Percentiles rank a stretch among this genome's conserved stretches.
phyloP scores from a whole-genome alignment of 768 basidiomycete genomes.

The Lentinula detonsa region DNA sequence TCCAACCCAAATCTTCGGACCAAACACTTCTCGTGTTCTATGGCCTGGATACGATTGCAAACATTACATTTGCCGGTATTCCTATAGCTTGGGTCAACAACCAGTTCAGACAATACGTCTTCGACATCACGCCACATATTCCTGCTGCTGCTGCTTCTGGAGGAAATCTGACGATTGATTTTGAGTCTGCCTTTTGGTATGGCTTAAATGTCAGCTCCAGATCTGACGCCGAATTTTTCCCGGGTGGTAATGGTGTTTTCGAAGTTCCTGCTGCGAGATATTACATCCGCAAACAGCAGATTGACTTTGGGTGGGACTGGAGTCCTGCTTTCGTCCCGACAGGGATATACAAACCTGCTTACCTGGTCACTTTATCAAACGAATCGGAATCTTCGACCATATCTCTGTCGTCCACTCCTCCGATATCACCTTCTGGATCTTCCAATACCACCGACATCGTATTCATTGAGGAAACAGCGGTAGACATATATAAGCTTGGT shows the following conservation, averaged over 20 bases:
- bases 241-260: slow-evolving; percentile 10
- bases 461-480: slow-evolving; percentile 45
- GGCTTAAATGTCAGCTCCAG: slow-evolving; percentile 46
- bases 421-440: slow-evolving; percentile 18
- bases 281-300: slow-evolving; percentile 39
- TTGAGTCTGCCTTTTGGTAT: slow-evolving; percentile 50
- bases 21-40: slow-evolving; percentile 45
- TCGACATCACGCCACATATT: slow-evolving; percentile 42
- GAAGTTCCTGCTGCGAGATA: slow-evolving; percentile 3
- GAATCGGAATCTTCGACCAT: slow-evolving; percentile 7
- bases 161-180: slow-evolving; percentile 39
- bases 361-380: slow-evolving; percentile 36
- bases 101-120: slow-evolving; percentile 49
- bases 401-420: slow-evolving; percentile 15
- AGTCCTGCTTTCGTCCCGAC: slow-evolving; percentile 53
- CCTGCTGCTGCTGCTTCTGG: slow-evolving; percentile 17
- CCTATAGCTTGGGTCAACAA: slow-evolving; percentile 55
- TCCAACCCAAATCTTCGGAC: slow-evolving; percentile 15
- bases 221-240: slow-evolving; percentile 41
- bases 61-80: slow-evolving; percentile 44
- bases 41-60: slow-evolving; percentile 52
- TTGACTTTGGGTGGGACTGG: slow-evolving; percentile 44
- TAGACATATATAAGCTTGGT: slow-evolving; percentile 51
- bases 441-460: slow-evolving; percentile 20
- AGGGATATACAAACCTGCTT: slow-evolving; percentile 52